phyloP scores from a whole-genome alignment of 1,284 basidiomycete species.

The Termitomyces sp. region DNA sequence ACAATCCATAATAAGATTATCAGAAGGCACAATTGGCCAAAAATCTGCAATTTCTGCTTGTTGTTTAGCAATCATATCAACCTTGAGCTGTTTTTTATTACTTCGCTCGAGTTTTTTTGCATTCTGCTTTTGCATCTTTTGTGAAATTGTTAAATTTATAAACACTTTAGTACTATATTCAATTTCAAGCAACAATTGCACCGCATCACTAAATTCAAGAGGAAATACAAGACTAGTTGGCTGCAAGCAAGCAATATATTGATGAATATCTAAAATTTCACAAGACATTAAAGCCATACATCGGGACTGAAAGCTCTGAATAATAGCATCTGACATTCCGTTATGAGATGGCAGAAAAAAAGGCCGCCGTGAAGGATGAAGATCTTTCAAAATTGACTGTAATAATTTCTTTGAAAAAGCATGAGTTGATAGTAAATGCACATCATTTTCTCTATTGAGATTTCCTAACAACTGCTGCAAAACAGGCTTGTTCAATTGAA shows the following conservation, averaged over 20 bases:
- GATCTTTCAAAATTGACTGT: background rate
- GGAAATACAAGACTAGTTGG: background rate
- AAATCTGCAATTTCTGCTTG: background rate
- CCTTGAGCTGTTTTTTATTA: background rate
- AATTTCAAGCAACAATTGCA: background rate
- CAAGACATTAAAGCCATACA: background rate
- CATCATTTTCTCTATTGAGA: no score
- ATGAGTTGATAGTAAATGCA: background rate
- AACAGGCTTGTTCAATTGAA: no score
- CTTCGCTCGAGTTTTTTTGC: background rate
- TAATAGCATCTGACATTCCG: background rate
- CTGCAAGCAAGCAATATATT: no score
- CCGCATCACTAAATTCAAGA: background rate
- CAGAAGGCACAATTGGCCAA: background rate
- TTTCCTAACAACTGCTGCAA: no score
- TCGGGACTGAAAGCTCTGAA: background rate
- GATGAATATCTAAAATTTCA: background rate
- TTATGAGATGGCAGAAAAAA: background rate
- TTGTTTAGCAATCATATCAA: background rate
- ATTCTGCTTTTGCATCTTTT: background rate
- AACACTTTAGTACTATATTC: background rate
- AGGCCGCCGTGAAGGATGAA: background rate
- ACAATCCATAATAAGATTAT: background rate
- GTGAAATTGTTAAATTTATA: background rate
- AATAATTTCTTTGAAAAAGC: background rate